Evolutionary conservation across 2,329 filamentous ascomycete species (phyloP).

Genomic region (Microthyrium microscopicum): DNA sequence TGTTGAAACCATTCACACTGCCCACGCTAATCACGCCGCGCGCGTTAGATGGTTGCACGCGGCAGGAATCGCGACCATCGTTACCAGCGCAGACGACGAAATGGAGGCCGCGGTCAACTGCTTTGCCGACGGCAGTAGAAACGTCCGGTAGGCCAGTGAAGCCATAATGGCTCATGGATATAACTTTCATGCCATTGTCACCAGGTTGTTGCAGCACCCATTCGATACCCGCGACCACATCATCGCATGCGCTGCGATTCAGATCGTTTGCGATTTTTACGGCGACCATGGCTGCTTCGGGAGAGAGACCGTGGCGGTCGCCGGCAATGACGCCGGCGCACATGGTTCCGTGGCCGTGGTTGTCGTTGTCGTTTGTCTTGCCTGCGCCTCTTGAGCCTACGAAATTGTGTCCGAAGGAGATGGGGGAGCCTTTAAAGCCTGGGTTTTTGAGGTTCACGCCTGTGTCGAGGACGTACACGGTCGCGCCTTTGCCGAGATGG

Average conservation of each 20-base stretch:
- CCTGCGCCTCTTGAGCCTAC: too few relatives aligned
- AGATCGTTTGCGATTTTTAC: slow-evolving; percentile 7
- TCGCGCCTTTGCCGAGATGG: slow-evolving; percentile 7
- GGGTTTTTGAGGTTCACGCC: slow-evolving; percentile 7
- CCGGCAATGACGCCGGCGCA: slow-evolving; percentile 7
- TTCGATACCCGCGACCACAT: slow-evolving; percentile 7
- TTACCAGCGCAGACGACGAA: slow-evolving; percentile 8
- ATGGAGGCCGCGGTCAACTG: slow-evolving; percentile 5
- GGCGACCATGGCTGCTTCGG: slow-evolving; percentile 1
- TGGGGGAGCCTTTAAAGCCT: slow-evolving; percentile 5
- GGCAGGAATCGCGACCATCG: slow-evolving; percentile 4
- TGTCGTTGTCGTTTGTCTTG: not conserved
- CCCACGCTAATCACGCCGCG: slow-evolving; percentile 5
- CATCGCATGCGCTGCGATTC: slow-evolving; percentile 5
- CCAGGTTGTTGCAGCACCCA: slow-evolving; percentile 5
- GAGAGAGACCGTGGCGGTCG: slow-evolving; percentile 4
- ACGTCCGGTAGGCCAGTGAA: slow-evolving; percentile 6
- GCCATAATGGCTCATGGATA: slow-evolving; percentile 6
- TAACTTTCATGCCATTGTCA: slow-evolving; percentile 8
- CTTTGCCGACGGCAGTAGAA: slow-evolving; percentile 4
- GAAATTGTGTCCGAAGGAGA: slow-evolving; percentile 3
- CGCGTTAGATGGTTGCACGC: slow-evolving; percentile 5
- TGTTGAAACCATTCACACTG: slow-evolving; percentile 3
- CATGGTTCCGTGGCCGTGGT: slow-evolving; percentile 7
- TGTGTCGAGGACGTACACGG: slow-evolving; percentile 7